Percentiles rank a stretch among this genome's conserved stretches.
Evolutionary conservation across 495 filamentous ascomycete genomes (phyloP).

Genomic region (Paragyromitra xinjiangensis): DNA sequence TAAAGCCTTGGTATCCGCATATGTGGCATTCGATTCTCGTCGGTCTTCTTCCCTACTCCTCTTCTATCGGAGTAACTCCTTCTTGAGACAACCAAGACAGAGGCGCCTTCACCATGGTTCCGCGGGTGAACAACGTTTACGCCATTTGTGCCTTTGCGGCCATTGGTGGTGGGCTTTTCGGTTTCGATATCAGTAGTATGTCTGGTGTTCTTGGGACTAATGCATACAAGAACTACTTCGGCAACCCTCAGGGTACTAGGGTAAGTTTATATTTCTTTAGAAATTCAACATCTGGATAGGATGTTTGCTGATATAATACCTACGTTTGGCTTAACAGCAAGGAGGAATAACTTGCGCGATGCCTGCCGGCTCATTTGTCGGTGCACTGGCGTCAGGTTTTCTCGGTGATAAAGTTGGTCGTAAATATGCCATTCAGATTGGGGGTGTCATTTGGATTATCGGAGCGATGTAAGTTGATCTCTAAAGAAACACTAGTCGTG

Average conservation of each 20-base stretch:
- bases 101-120: constrained; percentile 44
- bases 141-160: constrained; percentile 71
- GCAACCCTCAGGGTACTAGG: constrained; percentile 59
- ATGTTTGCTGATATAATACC: constrained; percentile 28
- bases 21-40: neutral
- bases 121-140: constrained; percentile 66
- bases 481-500: neutral
- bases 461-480: constrained; percentile 66
- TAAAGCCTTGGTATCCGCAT: constrained; percentile 36
- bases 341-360: constrained; percentile 75
- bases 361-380: constrained; percentile 78
- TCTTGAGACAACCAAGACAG: constrained; percentile 30
- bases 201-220: constrained; percentile 71
- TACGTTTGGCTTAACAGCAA: constrained; percentile 59
- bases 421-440: constrained; percentile 74
- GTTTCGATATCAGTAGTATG: constrained; percentile 79
- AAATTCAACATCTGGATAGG: neutral
- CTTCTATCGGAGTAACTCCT: constrained; percentile 17
- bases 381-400: constrained; percentile 71
- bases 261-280: constrained; percentile 35
- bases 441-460: constrained; percentile 74
- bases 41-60: neutral
- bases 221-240: constrained; percentile 71
- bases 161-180: constrained; percentile 69
- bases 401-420: constrained; percentile 74